Evolutionary conservation across 345 rosid species (phyloP), one percentile per base, ranked within the genome.

Genomic region (Durio zibethinus): DNA sequence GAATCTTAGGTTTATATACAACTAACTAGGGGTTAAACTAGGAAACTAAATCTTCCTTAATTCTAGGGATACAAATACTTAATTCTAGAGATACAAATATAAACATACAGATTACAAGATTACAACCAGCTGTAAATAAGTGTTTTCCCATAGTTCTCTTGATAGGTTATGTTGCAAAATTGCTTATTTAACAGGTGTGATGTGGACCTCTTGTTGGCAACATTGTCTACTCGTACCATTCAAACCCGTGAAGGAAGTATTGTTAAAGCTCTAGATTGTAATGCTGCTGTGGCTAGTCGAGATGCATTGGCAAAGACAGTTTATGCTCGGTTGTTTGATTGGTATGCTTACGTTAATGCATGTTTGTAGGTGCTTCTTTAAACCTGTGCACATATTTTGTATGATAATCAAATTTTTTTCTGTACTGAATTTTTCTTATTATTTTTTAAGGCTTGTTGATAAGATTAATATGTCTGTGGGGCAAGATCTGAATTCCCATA

Each of bases 281-380:
- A 86, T 88, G 97, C 98, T 81, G 99, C 99, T 83, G 85, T 89
- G 83, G 86, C 97, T 83, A 96, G 97, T 87, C 86, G 99, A 53
- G 99, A 96, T 90, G 94, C 97, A 73, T 84, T 96, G 78, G 94
- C 99, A 14, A 96, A 96, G 89, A 96, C 97, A 69, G 91, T 96
- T 78, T 96, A 96, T 71, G 88, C 99, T 77, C 90, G 94, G 60
- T 80, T 93, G 77, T 96, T 96, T 87, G 99, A 96, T 87, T 93
- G 99, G 99, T 95, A 88, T 79, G 75, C 64, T 76, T 80, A 56
- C 72, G 27, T 82, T 72, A 67, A 33, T 23, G 14, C 74, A 53
- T 72, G 35, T 43, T 67, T 54, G 74, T 45, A 33, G 33, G 47
- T 33, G 65, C 47, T 61, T 76, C 21, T 25, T 72, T 56, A 29